These are phyloP conservation scores for Malassezia vespertilionis DNA, from an alignment of 1,284 basidiomycete genomes.

Conservation along the genomic window DNA sequence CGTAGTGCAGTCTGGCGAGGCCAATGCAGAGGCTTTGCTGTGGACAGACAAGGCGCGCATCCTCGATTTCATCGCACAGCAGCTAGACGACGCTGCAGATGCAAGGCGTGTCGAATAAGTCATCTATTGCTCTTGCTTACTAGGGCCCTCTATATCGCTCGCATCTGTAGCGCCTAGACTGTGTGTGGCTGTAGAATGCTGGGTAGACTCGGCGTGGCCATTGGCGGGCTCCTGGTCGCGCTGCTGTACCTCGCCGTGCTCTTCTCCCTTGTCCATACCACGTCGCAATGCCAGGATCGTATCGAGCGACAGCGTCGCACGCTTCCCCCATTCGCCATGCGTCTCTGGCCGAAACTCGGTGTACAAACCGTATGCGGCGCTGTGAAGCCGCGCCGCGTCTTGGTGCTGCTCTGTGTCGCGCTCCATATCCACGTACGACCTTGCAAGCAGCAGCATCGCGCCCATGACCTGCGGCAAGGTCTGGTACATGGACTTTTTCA, in stretches of 20 bases:
- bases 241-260: background rate
- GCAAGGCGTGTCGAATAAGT: too few relatives aligned
- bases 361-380: slow-evolving; percentile 34
- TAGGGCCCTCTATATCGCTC: too few relatives aligned
- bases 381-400: slow-evolving; percentile 27
- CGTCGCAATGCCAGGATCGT: slow-evolving; percentile 28
- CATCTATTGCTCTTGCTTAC: too few relatives aligned
- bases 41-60: too few relatives aligned
- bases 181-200: too few relatives aligned
- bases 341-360: slow-evolving; percentile 40
- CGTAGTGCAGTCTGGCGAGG: background rate
- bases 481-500: slow-evolving; percentile 35
- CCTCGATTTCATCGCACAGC: too few relatives aligned
- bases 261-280: slow-evolving; percentile 5
- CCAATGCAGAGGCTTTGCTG: background rate
- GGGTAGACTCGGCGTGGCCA: background rate
- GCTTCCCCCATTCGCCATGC: slow-evolving; percentile 44
- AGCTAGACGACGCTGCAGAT: too few relatives aligned
- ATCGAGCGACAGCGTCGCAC: slow-evolving; percentile 29
- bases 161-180: too few relatives aligned
- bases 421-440: slow-evolving; percentile 27
- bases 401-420: background rate
- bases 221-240: background rate
- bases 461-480: slow-evolving; percentile 39
- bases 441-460: slow-evolving; percentile 35